Evolutionary conservation across 2,329 filamentous ascomycete species (phyloP).

Genomic region (Xylariaceae sp.): DNA sequence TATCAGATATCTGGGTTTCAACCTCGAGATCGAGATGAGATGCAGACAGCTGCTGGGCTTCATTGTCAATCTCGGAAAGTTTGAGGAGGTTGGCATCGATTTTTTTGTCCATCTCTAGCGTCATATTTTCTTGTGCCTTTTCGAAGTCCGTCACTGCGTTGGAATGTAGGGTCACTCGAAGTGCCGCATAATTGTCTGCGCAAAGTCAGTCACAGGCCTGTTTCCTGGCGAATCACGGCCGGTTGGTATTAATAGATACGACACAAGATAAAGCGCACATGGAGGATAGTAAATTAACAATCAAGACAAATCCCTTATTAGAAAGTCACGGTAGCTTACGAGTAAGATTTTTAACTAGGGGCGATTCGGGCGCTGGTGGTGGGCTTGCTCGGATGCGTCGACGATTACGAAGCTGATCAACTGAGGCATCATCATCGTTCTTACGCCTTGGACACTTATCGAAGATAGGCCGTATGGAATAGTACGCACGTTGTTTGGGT

Average conservation of each 20-base stretch:
- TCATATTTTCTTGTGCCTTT: conserved; percentile 25
- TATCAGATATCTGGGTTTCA: conserved; percentile 29
- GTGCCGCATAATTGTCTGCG: conserved; percentile 33
- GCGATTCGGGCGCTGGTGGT: conserved; percentile 27
- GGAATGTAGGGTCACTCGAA: conserved; percentile 37
- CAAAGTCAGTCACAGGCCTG: conserved; percentile 8
- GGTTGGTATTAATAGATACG: background rate
- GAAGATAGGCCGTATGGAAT: conserved; percentile 31
- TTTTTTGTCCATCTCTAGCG: conserved; percentile 16
- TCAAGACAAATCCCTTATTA: background rate
- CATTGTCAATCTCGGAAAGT: conserved; percentile 20
- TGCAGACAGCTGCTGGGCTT: conserved; percentile 23
- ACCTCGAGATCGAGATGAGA: conserved; percentile 31
- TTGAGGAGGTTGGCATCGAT: conserved; percentile 29
- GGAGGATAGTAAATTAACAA: too few species aligned
- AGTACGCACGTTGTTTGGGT: conserved; percentile 25
- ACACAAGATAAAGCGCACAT: background rate
- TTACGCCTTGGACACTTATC: conserved; percentile 25
- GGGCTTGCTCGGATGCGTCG: conserved; percentile 10
- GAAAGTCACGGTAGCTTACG: conserved; percentile 19
- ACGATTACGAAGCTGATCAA: conserved; percentile 9
- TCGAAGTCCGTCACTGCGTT: conserved; percentile 30
- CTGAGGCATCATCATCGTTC: conserved; percentile 14
- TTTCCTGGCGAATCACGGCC: background rate
- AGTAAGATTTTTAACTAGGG: conserved; percentile 28